Percentiles rank a stretch among this genome's conserved stretches.
These are phyloP conservation scores for Artemisia annua DNA, from an alignment of 129 eudicot species.

Conservation along the genomic window DNA sequence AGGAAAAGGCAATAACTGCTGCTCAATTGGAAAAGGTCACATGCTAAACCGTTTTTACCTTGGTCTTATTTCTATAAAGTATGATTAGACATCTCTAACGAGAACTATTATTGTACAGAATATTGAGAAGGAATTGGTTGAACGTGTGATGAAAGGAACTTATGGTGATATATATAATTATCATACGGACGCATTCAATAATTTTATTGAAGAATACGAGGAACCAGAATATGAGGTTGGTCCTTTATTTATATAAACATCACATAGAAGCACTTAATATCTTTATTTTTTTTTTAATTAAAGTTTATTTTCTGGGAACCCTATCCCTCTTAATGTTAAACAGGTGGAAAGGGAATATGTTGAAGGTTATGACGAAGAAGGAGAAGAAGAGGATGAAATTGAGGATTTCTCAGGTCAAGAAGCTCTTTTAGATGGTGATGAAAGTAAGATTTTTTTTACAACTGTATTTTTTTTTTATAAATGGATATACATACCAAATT, in stretches of 20 bases:
- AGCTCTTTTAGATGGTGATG: slow-evolving; percentile 35
- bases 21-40: slow-evolving; percentile 72
- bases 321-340: slow-evolving; percentile 11
- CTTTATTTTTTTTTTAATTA: not conserved
- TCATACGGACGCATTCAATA: slow-evolving; percentile 41
- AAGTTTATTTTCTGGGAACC: too few relatives aligned
- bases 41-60: not conserved
- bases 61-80: not conserved
- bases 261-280: not conserved
- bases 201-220: slow-evolving; percentile 41
- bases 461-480: too few relatives aligned
- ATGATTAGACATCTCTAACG: slow-evolving; percentile 8
- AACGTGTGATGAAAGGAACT: slow-evolving; percentile 65
- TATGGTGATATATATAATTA: slow-evolving; percentile 64
- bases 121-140: slow-evolving; percentile 81
- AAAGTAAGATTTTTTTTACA: slow-evolving; percentile 27
- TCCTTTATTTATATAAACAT: not conserved
- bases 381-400: slow-evolving; percentile 80
- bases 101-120: slow-evolving; percentile 47
- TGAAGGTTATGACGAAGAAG: slow-evolving; percentile 63
- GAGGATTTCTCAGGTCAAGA: slow-evolving; percentile 66
- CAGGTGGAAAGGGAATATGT: slow-evolving; percentile 69
- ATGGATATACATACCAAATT: too few relatives aligned
- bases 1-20: slow-evolving; percentile 82
- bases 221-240: slow-evolving; percentile 37